phyloP scores from a whole-genome alignment of 2,329 filamentous ascomycete genomes.

The Curvularia sp. region DNA sequence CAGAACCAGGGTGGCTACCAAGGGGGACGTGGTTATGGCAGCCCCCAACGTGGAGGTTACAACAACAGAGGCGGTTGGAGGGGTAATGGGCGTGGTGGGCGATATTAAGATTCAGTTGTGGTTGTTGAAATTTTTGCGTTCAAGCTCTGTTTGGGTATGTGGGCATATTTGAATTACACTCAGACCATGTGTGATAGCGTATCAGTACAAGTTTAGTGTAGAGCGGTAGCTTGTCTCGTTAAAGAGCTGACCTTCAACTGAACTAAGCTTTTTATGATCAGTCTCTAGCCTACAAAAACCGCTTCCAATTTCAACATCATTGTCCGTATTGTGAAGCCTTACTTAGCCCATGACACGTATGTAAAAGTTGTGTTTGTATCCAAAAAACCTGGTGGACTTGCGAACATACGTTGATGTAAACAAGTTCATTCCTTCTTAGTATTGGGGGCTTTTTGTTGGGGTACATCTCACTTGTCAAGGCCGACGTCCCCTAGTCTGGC shows the following conservation, averaged over 20 bases:
- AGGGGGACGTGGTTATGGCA: slow-evolving; percentile 27
- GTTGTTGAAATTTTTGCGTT: background rate
- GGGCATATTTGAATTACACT: background rate
- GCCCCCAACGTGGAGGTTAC: slow-evolving; percentile 22
- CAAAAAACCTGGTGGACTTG: background rate
- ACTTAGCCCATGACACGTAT: too few species aligned
- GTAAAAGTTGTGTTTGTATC: background rate
- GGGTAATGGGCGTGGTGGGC: slow-evolving; percentile 25
- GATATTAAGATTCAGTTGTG: slow-evolving; percentile 14
- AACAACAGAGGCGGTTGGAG: slow-evolving; percentile 30
- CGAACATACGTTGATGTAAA: background rate
- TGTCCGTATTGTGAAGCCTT: too few species aligned
- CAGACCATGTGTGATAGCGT: background rate
- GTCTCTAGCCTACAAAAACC: background rate
- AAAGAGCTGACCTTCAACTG: background rate
- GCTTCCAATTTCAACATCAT: background rate
- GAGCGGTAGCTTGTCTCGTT: too few species aligned
- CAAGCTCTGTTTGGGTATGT: background rate
- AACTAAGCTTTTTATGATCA: background rate
- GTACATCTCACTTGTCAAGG: background rate
- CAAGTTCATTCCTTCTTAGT: background rate
- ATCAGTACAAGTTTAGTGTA: background rate
- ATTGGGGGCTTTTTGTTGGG: background rate
- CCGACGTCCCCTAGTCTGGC: background rate
- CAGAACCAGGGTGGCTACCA: slow-evolving; percentile 14